phyloP scores from a whole-genome alignment of 768 basidiomycete species.

The Lepiota venenata region DNA sequence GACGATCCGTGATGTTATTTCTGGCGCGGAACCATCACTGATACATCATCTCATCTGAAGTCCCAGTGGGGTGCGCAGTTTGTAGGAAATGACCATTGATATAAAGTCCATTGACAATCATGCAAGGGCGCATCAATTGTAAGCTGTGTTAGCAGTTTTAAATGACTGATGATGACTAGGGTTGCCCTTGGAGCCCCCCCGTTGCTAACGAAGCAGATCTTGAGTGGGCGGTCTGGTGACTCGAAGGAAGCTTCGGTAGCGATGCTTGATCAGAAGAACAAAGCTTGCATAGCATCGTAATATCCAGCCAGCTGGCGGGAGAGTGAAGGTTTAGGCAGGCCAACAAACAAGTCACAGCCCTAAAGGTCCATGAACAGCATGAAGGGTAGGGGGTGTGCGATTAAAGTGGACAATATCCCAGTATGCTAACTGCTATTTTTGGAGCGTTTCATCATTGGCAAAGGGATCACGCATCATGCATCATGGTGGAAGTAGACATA shows the following conservation, averaged over 20 bases:
- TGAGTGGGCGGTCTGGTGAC: background rate
- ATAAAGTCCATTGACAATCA: background rate
- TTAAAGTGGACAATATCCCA: too few species aligned
- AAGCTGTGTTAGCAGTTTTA: slow-evolving; percentile 1
- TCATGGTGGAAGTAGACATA: background rate
- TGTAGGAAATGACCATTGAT: background rate
- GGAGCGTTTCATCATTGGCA: background rate
- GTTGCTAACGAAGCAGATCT: slow-evolving; percentile 8
- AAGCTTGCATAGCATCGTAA: background rate
- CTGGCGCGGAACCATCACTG: slow-evolving; percentile 4
- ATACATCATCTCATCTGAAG: slow-evolving; percentile 4
- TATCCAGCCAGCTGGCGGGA: too few species aligned
- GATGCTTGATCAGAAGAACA: background rate
- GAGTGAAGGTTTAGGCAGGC: too few species aligned
- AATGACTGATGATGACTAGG: slow-evolving; percentile 9
- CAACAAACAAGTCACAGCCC: too few species aligned
- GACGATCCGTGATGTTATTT: slow-evolving; percentile 2
- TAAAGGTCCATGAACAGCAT: too few species aligned
- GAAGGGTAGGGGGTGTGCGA: too few species aligned
- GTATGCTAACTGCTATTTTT: background rate
- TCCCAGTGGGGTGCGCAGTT: background rate
- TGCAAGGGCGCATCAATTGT: slow-evolving; percentile 2
- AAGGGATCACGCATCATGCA: background rate
- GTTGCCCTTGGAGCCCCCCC: background rate
- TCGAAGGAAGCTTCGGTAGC: background rate